Evolutionary conservation across 495 filamentous ascomycete species (phyloP).

Genomic region (Aspergillus bridgeri): DNA sequence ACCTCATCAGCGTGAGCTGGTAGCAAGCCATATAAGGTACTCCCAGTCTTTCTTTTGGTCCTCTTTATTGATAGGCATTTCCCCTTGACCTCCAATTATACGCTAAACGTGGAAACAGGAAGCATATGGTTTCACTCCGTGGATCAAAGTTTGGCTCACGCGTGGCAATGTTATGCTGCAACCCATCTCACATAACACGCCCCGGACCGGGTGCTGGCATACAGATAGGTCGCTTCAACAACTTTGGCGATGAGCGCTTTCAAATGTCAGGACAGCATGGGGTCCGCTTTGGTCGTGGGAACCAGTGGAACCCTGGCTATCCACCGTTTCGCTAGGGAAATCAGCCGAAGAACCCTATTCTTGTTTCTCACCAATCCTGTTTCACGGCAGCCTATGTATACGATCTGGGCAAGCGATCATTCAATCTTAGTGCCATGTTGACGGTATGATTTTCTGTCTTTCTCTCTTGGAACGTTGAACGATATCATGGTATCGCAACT

Average conservation of each 20-base stretch:
- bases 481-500: not conserved
- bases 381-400: not conserved
- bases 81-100: not conserved
- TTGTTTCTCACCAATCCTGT: no score
- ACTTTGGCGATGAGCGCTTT: constrained; percentile 51
- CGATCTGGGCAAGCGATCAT: not conserved
- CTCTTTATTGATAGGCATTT: not conserved
- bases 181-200: constrained; percentile 79
- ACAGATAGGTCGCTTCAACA: constrained; percentile 55
- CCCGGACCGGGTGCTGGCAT: constrained; percentile 75
- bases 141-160: constrained; percentile 98
- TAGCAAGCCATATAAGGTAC: constrained; percentile 84
- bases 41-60: not conserved
- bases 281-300: constrained; percentile 34
- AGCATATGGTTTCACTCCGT: constrained; percentile 98
- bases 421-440: not conserved
- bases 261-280: constrained; percentile 25
- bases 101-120: constrained; percentile 42
- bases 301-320: constrained; percentile 39
- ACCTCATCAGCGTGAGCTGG: constrained; percentile 84
- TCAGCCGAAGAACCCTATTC: not conserved
- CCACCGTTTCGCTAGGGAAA: constrained; percentile 33
- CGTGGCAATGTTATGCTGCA: constrained; percentile 98
- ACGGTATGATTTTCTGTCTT: not conserved
- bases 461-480: not conserved